Evolutionary conservation across 2,329 filamentous ascomycete genomes (phyloP), one percentile per base, ranked within the genome.

Genomic region (Xylariaceae sp.): DNA sequence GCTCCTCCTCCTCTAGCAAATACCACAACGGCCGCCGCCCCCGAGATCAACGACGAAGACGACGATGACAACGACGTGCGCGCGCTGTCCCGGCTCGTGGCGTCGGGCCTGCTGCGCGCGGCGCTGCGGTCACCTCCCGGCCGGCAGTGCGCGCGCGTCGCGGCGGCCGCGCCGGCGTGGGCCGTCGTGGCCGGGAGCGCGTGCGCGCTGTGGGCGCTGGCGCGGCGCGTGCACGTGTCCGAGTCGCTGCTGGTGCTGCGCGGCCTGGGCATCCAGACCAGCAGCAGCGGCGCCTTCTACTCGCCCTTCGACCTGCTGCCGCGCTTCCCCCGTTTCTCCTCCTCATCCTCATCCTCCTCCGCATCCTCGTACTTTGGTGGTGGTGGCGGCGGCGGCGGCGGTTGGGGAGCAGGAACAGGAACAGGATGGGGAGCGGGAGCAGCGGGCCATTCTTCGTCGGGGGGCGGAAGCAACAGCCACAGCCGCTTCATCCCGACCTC

Each of bases 161-260:
- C 65, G 1, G 32, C 49, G 50, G 3, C 41, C 62, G 2, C 65
- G 67, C 0, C 37, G 60, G 65, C 70, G 0, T 60, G 60, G 23
- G 33, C 66, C 3, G 58, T 69, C 5, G 36, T 68, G 0, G 60
- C 65, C 0, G 41, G 51, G 2, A 59, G 60, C 7, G 30, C 55
- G 2, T 46, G 40, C 0, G 51, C 62, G 2, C 51, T 72, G 7
- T 74, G 68, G 52, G 39, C 61, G 3, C 56, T 70, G 5, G 56
- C 69, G 11, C 56, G 58, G 6, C 65, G 68, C 25, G 56, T 69
- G 12, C 68, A 72, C 53, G 60, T 64, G 61, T 77, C 86, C 55
- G 92, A 98, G 67, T 88, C 84, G 5, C 70, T 98, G 5, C 76
- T 95, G 3, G 84, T 95, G 4, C 77, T 98, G 45, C 77, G 87